phyloP scores from a whole-genome alignment of 257 asterid genomes.

The Lavandula angustifolia region DNA sequence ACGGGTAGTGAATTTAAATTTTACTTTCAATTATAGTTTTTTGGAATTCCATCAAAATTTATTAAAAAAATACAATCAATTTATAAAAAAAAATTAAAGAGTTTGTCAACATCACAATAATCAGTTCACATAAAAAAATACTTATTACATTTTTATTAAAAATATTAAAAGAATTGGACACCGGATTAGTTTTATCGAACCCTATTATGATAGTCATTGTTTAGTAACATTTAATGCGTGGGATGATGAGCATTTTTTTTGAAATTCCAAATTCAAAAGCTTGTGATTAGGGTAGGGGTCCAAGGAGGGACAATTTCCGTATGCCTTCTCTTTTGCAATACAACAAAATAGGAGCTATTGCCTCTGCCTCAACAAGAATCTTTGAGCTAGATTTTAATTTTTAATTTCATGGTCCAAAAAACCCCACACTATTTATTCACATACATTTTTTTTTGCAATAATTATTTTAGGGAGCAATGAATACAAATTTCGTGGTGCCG shows the following conservation, averaged over 20 bases:
- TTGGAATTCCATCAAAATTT: no score
- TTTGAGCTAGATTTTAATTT: constrained; percentile 5
- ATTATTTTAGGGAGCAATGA: constrained; percentile 25
- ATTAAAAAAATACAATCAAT: no score
- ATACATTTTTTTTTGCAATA: constrained; percentile 2
- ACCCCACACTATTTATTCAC: constrained; percentile 14
- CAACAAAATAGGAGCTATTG: constrained; percentile 16
- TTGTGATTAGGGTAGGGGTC: constrained; percentile 29
- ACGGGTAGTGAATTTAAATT: no score
- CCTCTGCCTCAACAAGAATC: constrained; percentile 3
- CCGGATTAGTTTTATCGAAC: no score
- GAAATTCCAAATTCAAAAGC: constrained; percentile 2
- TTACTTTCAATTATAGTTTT: no score
- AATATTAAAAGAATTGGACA: no score
- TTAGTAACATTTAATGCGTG: neutral
- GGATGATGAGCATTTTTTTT: neutral
- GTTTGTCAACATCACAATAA: no score
- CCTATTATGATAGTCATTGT: no score
- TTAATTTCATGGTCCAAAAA: constrained; percentile 15
- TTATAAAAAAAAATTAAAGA: no score
- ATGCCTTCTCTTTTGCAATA: constrained; percentile 32
- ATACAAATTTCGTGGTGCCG: constrained; percentile 24
- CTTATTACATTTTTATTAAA: no score
- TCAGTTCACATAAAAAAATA: no score
- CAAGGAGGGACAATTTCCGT: constrained; percentile 42